Percentiles rank a stretch among this genome's conserved stretches.
phyloP scores from a whole-genome alignment of 2,329 filamentous ascomycete genomes.

The Aspergillus quadrilineatus region DNA sequence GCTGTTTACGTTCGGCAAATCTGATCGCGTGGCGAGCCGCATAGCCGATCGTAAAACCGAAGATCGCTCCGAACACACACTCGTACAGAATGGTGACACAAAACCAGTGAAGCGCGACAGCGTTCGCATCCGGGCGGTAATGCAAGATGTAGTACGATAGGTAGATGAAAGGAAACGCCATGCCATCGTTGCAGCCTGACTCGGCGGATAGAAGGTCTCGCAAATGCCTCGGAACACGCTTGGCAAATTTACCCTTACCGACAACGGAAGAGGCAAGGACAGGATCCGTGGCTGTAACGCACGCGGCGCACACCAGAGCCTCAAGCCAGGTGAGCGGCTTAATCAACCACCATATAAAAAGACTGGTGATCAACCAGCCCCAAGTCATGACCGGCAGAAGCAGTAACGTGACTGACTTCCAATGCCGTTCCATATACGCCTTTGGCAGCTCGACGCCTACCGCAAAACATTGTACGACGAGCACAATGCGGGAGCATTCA shows the following conservation, averaged over 20 bases:
- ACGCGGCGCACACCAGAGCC: constrained; percentile 81
- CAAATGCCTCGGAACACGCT: constrained; percentile 94
- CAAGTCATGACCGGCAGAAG: constrained; percentile 96
- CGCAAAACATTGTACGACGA: constrained; percentile 72
- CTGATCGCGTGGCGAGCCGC: constrained; percentile 88
- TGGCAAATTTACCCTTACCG: constrained; percentile 97
- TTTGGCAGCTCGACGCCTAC: constrained; percentile 69
- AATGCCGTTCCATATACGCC: constrained; percentile 94
- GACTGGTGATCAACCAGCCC: constrained; percentile 77
- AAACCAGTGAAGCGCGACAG: constrained; percentile 82
- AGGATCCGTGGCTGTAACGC: constrained; percentile 94
- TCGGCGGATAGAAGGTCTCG: constrained; percentile 92
- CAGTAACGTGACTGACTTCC: constrained; percentile 85
- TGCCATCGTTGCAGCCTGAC: constrained; percentile 98
- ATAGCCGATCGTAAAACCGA: constrained; percentile 84
- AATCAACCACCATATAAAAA: constrained; percentile 93
- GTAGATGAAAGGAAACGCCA: constrained; percentile 98
- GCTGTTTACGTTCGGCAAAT: constrained; percentile 74
- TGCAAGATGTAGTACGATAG: constrained; percentile 85
- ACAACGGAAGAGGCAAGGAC: constrained; percentile 97
- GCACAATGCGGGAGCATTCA: constrained; percentile 69
- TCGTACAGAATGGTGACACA: constrained; percentile 90
- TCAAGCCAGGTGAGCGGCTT: constrained; percentile 81
- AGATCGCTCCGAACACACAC: constrained; percentile 88
- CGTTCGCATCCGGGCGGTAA: constrained; percentile 66